Conservation (phyloP, 306 rosid genomes). For the Cucumis cinereus region DNA sequence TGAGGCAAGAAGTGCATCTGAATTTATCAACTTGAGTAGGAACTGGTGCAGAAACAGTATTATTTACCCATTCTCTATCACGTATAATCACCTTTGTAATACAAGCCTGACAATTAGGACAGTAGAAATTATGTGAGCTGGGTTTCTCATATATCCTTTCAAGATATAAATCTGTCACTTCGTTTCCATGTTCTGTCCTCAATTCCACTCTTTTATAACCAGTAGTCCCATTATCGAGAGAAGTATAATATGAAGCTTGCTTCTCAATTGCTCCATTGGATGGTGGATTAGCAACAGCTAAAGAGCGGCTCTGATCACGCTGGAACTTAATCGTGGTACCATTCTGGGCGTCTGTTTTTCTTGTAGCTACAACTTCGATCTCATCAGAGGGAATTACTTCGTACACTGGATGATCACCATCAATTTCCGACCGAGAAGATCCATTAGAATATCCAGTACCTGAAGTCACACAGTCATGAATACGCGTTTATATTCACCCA, state of each 20-base stretch:
- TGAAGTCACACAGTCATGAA: slow-evolving; percentile 4
- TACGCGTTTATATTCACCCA: background rate
- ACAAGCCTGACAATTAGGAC: slow-evolving; percentile 65
- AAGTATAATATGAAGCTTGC: slow-evolving; percentile 7
- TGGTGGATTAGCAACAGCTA: slow-evolving; percentile 12
- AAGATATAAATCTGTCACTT: slow-evolving; percentile 32
- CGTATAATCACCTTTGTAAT: slow-evolving; percentile 54
- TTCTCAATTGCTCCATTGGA: background rate
- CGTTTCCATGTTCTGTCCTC: slow-evolving; percentile 13
- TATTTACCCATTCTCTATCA: slow-evolving; percentile 8
- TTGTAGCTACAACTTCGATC: background rate
- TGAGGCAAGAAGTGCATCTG: slow-evolving; percentile 54
- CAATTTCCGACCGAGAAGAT: slow-evolving; percentile 1
- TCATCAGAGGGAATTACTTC: slow-evolving; percentile 6
- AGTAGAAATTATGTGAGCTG: slow-evolving; percentile 48
- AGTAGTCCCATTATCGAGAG: slow-evolving; percentile 6
- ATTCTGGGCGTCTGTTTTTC: background rate
- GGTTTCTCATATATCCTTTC: slow-evolving; percentile 36
- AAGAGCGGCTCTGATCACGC: background rate
- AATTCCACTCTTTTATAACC: slow-evolving; percentile 11
- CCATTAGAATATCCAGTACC: slow-evolving; percentile 12
- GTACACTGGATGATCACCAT: background rate
- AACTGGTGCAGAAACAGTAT: background rate
- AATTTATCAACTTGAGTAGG: slow-evolving; percentile 10
- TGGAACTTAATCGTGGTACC: background rate